These are phyloP conservation scores for Boletus patriciae DNA, from an alignment of 768 basidiomycete species.

Conservation along the genomic window DNA sequence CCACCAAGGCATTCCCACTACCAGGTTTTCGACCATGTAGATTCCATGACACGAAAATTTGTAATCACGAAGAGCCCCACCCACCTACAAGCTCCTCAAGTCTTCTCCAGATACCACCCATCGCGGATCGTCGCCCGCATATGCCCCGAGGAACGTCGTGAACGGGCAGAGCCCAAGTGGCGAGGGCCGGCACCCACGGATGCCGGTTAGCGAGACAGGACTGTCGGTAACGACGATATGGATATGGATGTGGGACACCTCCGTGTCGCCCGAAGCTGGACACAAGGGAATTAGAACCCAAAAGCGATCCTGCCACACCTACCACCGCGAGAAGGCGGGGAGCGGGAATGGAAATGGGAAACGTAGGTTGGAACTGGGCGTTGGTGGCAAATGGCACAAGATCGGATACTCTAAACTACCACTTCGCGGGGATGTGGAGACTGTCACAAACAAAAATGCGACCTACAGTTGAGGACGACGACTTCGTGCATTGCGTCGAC, in stretches of 20 bases:
- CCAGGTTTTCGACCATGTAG: no score
- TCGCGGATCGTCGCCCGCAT: conserved; percentile 62
- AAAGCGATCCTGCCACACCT: not conserved
- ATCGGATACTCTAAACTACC: conserved; percentile 71
- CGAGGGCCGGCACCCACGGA: conserved; percentile 69
- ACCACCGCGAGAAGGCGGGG: no score
- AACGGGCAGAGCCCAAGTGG: conserved; percentile 69
- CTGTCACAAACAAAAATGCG: not conserved
- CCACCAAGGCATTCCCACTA: no score
- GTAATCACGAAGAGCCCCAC: no score
- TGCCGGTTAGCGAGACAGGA: conserved; percentile 73
- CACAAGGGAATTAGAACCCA: conserved; percentile 59
- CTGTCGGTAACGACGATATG: conserved; percentile 48
- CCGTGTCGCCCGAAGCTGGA: conserved; percentile 17
- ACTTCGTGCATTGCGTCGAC: conserved; percentile 92
- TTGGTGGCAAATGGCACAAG: conserved; percentile 88
- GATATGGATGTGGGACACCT: conserved; percentile 64
- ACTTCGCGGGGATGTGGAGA: conserved; percentile 58
- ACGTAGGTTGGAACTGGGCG: conserved; percentile 81
- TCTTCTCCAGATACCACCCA: conserved; percentile 31
- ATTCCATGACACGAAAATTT: no score
- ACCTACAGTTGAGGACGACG: conserved; percentile 79
- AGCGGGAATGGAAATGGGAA: conserved; percentile 7
- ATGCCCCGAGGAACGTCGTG: conserved; percentile 69
- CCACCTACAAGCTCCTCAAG: no score